These are phyloP conservation scores for Ophiosphaerella herpotricha DNA, from an alignment of 2,329 filamentous ascomycete genomes.

Conservation along the genomic window DNA sequence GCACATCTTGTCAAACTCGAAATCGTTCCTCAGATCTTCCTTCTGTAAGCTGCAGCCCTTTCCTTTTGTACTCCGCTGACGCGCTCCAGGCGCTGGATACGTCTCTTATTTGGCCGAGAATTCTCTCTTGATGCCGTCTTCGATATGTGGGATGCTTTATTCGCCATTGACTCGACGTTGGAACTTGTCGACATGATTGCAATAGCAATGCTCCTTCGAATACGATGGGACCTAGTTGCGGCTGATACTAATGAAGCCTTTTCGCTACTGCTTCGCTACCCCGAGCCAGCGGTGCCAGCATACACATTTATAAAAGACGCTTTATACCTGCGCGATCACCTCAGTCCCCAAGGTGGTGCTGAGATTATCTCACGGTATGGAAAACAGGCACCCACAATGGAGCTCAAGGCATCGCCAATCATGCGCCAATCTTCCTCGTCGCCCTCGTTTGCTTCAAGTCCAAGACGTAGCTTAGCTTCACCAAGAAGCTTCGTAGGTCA, in stretches of 20 bases:
- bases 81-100: constrained; percentile 77
- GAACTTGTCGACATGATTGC: constrained; percentile 89
- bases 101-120: constrained; percentile 89
- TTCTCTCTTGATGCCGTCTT: constrained; percentile 87
- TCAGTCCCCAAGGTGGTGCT: constrained; percentile 65
- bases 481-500: constrained; percentile 34
- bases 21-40: constrained; percentile 92
- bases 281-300: constrained; percentile 67
- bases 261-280: constrained; percentile 82
- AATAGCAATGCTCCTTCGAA: constrained; percentile 87
- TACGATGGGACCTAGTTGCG: constrained; percentile 85
- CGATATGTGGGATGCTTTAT: constrained; percentile 86
- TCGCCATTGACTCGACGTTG: constrained; percentile 80
- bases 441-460: constrained; percentile 27
- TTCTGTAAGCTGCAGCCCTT: constrained; percentile 67
- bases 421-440: constrained; percentile 35
- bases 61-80: constrained; percentile 19
- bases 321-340: constrained; percentile 70
- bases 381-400: constrained; percentile 44
- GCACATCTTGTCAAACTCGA: constrained; percentile 81
- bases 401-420: constrained; percentile 29
- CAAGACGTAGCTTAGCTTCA: constrained; percentile 34
- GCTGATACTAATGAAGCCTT: constrained; percentile 87
- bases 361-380: constrained; percentile 74
- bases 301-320: constrained; percentile 87